Conservation (phyloP, 1,284 basidiomycete genomes). For the Singerocomus rubriflavus region DNA sequence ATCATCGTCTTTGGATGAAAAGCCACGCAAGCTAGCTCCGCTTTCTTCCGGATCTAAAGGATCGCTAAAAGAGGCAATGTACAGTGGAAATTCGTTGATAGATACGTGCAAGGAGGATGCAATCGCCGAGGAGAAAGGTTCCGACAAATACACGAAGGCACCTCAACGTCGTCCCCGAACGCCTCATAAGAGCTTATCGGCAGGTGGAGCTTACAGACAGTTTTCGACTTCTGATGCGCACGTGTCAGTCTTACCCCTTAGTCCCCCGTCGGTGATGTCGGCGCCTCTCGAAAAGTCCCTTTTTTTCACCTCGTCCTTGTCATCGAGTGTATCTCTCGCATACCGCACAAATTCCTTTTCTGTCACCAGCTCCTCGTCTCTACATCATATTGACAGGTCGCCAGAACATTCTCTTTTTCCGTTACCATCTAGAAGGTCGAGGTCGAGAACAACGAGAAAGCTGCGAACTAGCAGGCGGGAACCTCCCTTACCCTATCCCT, state of each 20-base stretch:
- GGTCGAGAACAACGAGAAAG: neutral
- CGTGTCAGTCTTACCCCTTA: slow-evolving; percentile 25
- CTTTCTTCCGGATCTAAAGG: slow-evolving; percentile 5
- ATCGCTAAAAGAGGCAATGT: neutral
- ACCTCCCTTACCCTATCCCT: slow-evolving; percentile 23
- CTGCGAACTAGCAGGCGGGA: slow-evolving; percentile 2
- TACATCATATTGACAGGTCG: neutral
- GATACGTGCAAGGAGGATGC: neutral
- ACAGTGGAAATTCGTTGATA: neutral
- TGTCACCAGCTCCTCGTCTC: neutral
- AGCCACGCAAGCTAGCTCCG: slow-evolving; percentile 12
- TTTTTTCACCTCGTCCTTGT: slow-evolving; percentile 28
- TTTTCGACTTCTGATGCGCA: slow-evolving; percentile 21
- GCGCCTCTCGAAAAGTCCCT: slow-evolving; percentile 28
- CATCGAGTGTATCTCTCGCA: slow-evolving; percentile 21
- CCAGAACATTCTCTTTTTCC: slow-evolving; percentile 23
- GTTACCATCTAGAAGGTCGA: slow-evolving; percentile 15
- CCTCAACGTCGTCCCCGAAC: slow-evolving; percentile 18
- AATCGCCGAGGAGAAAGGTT: neutral
- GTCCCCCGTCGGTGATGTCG: slow-evolving; percentile 31
- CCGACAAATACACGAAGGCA: slow-evolving; percentile 19
- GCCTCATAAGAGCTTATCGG: neutral
- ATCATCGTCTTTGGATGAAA: neutral
- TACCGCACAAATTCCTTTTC: slow-evolving; percentile 1
- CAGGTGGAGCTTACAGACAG: neutral